Percentiles rank a stretch among this genome's conserved stretches.
Evolutionary conservation across 2,329 filamentous ascomycete genomes (phyloP).

Genomic region (Penicillium sclerotigenum): DNA sequence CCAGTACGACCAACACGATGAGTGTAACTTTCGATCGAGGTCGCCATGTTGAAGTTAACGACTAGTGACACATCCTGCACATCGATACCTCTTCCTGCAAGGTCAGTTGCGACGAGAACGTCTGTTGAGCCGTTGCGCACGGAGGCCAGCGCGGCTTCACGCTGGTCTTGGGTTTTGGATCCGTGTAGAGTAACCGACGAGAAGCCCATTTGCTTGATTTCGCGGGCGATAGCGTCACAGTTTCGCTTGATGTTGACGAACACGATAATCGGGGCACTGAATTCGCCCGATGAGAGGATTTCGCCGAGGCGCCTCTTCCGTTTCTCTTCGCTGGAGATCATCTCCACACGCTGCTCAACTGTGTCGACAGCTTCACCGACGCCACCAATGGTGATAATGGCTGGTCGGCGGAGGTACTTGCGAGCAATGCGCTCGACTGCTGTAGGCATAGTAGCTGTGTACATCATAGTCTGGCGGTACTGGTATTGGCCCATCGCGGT

Average conservation of each 20-base stretch:
- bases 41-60: slow-evolving; percentile 98
- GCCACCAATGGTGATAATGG: slow-evolving; percentile 92
- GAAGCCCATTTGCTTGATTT: slow-evolving; percentile 93
- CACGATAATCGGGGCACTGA: slow-evolving; percentile 88
- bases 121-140: slow-evolving; percentile 76
- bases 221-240: slow-evolving; percentile 89
- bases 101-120: slow-evolving; percentile 90
- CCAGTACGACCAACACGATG: slow-evolving; percentile 96
- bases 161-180: slow-evolving; percentile 95
- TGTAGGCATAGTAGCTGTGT: slow-evolving; percentile 95
- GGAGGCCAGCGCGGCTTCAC: slow-evolving; percentile 85
- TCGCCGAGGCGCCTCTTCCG: slow-evolving; percentile 94
- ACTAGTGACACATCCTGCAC: slow-evolving; percentile 91
- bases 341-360: slow-evolving; percentile 94
- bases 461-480: slow-evolving; percentile 99
- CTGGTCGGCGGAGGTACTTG: slow-evolving; percentile 89
- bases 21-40: slow-evolving; percentile 88
- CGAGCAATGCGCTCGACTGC: slow-evolving; percentile 93
- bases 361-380: slow-evolving; percentile 95
- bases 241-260: slow-evolving; percentile 99
- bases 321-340: slow-evolving; percentile 86
- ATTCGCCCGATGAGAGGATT: slow-evolving; percentile 77
- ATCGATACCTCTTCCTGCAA: slow-evolving; percentile 96
- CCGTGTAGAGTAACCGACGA: slow-evolving; percentile 87
- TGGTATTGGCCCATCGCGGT: slow-evolving; percentile 78